Evolutionary conservation across 129 eudicot genomes (phyloP).

Genomic region (Flaveria brownii): DNA sequence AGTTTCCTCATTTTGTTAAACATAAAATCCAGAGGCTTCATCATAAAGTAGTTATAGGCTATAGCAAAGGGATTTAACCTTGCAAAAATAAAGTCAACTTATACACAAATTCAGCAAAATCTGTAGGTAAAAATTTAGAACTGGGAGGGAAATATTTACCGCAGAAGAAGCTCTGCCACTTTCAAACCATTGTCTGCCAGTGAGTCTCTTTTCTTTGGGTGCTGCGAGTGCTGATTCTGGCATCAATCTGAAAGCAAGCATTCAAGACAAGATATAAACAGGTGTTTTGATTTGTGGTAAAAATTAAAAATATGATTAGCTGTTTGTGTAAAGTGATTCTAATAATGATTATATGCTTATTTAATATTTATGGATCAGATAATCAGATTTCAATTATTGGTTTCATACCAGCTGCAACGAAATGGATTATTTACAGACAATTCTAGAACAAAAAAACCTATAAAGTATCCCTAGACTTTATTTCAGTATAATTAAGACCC

Average conservation of each 20-base stretch:
- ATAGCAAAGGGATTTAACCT: background rate
- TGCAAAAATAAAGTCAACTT: background rate
- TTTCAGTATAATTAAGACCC: background rate
- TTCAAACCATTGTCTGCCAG: constrained; percentile 99
- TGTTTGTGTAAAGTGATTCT: background rate
- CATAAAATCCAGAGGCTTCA: no score
- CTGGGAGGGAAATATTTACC: constrained; percentile 33
- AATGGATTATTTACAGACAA: background rate
- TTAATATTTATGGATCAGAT: background rate
- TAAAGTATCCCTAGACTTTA: background rate
- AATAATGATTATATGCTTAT: background rate
- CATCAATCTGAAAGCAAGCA: constrained; percentile 52
- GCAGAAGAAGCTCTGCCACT: constrained; percentile 72
- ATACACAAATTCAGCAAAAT: background rate
- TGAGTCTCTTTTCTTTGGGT: constrained; percentile 80
- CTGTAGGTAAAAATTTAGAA: background rate
- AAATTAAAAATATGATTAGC: background rate
- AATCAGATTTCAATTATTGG: background rate
- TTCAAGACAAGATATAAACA: background rate
- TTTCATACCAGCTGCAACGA: background rate
- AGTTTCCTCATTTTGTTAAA: background rate
- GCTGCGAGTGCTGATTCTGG: constrained; percentile 84
- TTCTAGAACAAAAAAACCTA: background rate
- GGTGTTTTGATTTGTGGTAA: background rate
- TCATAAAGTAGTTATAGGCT: background rate